Conservation (phyloP, 164 flowering plant genomes). For the Vitis rupestris region DNA sequence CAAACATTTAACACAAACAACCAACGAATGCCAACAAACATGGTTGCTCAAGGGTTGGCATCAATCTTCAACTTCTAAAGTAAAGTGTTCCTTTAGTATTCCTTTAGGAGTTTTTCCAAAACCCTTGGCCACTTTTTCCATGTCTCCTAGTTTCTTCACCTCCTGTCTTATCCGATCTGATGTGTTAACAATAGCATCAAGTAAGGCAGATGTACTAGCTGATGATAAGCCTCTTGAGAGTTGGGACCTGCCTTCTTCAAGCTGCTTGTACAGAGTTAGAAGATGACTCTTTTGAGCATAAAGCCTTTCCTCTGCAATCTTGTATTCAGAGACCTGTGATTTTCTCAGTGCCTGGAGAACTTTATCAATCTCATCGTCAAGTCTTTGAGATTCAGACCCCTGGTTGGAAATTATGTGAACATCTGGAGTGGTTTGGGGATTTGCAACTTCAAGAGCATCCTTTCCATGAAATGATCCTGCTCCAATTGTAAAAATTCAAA, state of each 20-base stretch:
- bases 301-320: constrained; percentile 60
- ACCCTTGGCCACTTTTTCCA: constrained; percentile 58
- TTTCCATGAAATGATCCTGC: constrained; percentile 9
- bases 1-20: background rate
- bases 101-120: constrained; percentile 52
- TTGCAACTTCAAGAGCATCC: background rate
- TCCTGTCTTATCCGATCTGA: constrained; percentile 54
- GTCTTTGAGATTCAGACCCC: constrained; percentile 29
- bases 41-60: background rate
- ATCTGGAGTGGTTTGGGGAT: constrained; percentile 4
- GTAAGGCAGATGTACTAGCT: constrained; percentile 23
- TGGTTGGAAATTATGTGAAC: constrained; percentile 17
- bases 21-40: background rate
- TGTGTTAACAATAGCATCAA: constrained; percentile 29
- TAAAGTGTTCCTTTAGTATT: constrained; percentile 45
- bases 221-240: constrained; percentile 28
- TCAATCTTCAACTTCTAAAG: constrained; percentile 33
- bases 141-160: constrained; percentile 40
- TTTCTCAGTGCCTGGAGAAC: constrained; percentile 52
- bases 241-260: constrained; percentile 49
- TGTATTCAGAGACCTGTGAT: constrained; percentile 67
- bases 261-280: constrained; percentile 47
- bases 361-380: constrained; percentile 51
- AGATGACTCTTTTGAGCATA: constrained; percentile 48
- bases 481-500: background rate